A percentile compares a stretch with the other conserved stretches of the same genome.
These are phyloP conservation scores for Xylaria hypoxylon DNA, from an alignment of 2,329 filamentous ascomycete species.

Conservation along the genomic window DNA sequence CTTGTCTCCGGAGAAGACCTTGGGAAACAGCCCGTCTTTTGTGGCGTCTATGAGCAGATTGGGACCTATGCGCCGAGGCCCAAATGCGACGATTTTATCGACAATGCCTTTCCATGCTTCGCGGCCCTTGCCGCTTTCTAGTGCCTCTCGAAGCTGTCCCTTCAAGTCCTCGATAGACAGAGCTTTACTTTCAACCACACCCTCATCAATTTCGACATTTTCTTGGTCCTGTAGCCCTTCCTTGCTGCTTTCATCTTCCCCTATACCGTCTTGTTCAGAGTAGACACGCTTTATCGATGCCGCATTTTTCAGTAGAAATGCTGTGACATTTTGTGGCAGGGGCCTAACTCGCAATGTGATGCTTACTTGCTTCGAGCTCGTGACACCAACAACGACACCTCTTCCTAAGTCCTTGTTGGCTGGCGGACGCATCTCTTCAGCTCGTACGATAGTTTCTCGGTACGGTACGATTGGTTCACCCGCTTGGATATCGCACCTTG, in stretches of 20 bases:
- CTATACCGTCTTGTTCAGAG: conserved; percentile 71
- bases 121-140: conserved; percentile 77
- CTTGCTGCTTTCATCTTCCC: conserved; percentile 51
- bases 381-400: conserved; percentile 79
- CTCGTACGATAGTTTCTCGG: conserved; percentile 87
- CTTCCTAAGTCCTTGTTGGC: conserved; percentile 87
- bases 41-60: conserved; percentile 92
- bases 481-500: conserved; percentile 92
- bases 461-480: conserved; percentile 96
- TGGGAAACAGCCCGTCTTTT: conserved; percentile 73
- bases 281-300: conserved; percentile 84
- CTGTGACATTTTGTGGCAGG: conserved; percentile 80
- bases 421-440: conserved; percentile 91
- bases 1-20: conserved; percentile 67
- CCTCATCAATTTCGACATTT: conserved; percentile 64
- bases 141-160: conserved; percentile 73
- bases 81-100: conserved; percentile 89
- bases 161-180: conserved; percentile 83
- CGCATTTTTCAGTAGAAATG: conserved; percentile 85
- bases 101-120: conserved; percentile 83
- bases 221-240: conserved; percentile 54
- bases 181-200: conserved; percentile 68
- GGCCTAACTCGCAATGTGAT: conserved; percentile 82
- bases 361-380: conserved; percentile 86
- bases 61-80: conserved; percentile 84